phyloP scores from a whole-genome alignment of 768 basidiomycete genomes.

The Boletus rufocinnamomeus region DNA sequence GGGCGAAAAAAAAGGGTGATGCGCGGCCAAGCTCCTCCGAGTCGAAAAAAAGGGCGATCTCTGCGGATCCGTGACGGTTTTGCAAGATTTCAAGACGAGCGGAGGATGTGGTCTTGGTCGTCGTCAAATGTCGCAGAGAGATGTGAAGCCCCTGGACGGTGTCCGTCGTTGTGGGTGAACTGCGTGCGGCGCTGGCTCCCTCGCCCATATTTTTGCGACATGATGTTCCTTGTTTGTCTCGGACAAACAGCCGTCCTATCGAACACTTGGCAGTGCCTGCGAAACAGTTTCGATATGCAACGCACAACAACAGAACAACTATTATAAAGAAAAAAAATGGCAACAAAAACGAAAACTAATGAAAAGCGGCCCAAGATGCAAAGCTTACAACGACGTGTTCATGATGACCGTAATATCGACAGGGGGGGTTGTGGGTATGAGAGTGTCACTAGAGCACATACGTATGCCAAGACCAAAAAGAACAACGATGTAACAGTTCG shows the following conservation, averaged over 20 bases:
- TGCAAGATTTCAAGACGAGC: constrained; percentile 55
- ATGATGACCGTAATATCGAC: constrained; percentile 10
- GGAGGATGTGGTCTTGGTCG: background rate
- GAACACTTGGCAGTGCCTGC: background rate
- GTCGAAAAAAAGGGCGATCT: constrained; percentile 50
- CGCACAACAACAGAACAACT: constrained; percentile 2
- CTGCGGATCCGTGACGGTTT: constrained; percentile 64
- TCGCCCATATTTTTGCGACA: constrained; percentile 38
- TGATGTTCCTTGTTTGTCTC: constrained; percentile 38
- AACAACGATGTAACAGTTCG: constrained; percentile 5
- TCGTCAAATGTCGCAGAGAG: constrained; percentile 5
- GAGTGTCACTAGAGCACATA: constrained; percentile 15
- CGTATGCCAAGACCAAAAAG: constrained; percentile 9
- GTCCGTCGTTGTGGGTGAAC: constrained; percentile 27
- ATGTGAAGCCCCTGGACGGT: constrained; percentile 12
- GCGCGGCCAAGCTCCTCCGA: background rate
- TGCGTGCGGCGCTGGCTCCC: constrained; percentile 22
- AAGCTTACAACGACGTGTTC: constrained; percentile 14
- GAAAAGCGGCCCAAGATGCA: background rate
- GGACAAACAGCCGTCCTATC: constrained; percentile 32
- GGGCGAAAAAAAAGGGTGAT: constrained; percentile 5
- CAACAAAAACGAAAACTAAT: background rate
- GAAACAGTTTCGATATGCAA: background rate
- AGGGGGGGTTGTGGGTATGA: constrained; percentile 13
- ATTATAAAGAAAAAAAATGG: background rate